These are phyloP conservation scores for Lodderomyces theae DNA, from an alignment of 1,139 yeast genomes.

Conservation along the genomic window DNA sequence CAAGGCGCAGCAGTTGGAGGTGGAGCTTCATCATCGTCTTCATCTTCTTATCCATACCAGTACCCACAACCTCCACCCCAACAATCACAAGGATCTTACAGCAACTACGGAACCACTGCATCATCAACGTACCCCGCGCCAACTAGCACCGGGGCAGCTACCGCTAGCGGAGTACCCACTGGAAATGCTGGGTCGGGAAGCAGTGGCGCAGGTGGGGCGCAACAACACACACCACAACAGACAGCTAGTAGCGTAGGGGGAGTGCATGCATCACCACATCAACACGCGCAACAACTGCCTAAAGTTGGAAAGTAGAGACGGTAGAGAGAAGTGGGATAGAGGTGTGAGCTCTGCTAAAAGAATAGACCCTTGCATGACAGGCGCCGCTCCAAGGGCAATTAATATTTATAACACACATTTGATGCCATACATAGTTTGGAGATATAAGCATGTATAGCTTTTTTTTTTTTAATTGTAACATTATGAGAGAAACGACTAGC, in stretches of 20 bases:
- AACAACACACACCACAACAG: conserved; percentile 8
- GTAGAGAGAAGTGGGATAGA: neutral
- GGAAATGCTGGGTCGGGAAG: neutral
- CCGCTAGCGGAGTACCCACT: neutral
- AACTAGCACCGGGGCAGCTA: neutral
- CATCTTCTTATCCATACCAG: conserved; percentile 6
- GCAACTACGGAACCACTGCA: conserved; percentile 1
- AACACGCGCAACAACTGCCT: neutral
- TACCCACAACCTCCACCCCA: conserved; percentile 4
- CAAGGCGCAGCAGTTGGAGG: neutral
- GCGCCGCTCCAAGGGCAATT: neutral
- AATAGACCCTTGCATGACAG: no score
- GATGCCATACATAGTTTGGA: neutral
- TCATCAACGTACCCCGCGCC: neutral
- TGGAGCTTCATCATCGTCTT: conserved; percentile 1
- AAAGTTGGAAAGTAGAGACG: conserved; percentile 2
- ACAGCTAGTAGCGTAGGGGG: neutral
- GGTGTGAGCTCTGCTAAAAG: no score
- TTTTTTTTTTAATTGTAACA: conserved; percentile 1
- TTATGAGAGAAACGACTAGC: neutral
- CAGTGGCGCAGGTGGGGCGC: neutral
- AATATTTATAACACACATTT: neutral
- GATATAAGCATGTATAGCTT: no score
- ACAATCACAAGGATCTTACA: conserved; percentile 4
- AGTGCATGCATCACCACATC: conserved; percentile 2